Evolutionary conservation across 441 rosid genomes (phyloP).

Genomic region (Brassica hybrid): DNA sequence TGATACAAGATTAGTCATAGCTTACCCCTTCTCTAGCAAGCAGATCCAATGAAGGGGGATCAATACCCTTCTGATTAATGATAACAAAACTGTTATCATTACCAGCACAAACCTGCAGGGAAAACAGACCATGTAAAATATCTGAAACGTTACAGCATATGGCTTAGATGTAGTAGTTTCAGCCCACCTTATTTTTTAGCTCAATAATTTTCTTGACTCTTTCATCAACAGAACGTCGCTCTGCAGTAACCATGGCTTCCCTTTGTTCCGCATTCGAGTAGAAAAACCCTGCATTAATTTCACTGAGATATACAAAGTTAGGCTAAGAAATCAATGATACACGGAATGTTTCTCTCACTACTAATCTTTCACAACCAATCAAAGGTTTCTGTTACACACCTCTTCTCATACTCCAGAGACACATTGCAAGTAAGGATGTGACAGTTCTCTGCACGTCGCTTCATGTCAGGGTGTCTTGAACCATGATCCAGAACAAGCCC

Average conservation of each 20-base stretch:
- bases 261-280: slow-evolving; percentile 98
- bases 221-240: slow-evolving; percentile 87
- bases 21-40: slow-evolving; percentile 98
- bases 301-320: slow-evolving; percentile 53
- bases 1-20: slow-evolving; percentile 6
- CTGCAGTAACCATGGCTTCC: slow-evolving; percentile 97
- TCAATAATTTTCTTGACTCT: slow-evolving; percentile 85
- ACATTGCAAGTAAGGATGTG: slow-evolving; percentile 94
- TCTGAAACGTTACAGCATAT: slow-evolving; percentile 15
- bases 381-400: slow-evolving; percentile 49
- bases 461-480: slow-evolving; percentile 99
- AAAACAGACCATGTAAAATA: slow-evolving; percentile 20
- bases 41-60: slow-evolving; percentile 92
- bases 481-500: slow-evolving; percentile 99
- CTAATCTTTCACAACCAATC: slow-evolving; percentile 15
- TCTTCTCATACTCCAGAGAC: slow-evolving; percentile 94
- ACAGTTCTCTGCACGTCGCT: slow-evolving; percentile 94
- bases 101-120: slow-evolving; percentile 85
- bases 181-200: slow-evolving; percentile 75
- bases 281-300: slow-evolving; percentile 97
- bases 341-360: not conserved
- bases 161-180: slow-evolving; percentile 8
- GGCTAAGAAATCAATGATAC: slow-evolving; percentile 9
- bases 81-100: slow-evolving; percentile 79
- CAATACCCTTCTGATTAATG: slow-evolving; percentile 96